A percentile compares a stretch with the other conserved stretches of the same genome.
phyloP scores from a whole-genome alignment of 208 protist genomes.

The Trypanosoma mega region DNA sequence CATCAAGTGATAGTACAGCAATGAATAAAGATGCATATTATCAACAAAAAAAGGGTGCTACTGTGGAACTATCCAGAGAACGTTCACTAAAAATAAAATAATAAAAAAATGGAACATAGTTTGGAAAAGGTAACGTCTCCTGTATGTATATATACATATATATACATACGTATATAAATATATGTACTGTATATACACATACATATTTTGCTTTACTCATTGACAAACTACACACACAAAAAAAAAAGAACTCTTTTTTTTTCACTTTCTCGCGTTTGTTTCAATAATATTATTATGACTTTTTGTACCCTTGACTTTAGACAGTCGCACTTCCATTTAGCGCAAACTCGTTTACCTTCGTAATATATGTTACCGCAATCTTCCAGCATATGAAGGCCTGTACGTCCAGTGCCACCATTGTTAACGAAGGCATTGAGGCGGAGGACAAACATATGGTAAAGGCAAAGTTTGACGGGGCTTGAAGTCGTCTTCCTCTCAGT shows the following conservation, averaged over 20 bases:
- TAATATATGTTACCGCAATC: background rate
- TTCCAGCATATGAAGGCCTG: background rate
- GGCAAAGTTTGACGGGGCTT: background rate
- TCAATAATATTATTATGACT: no score
- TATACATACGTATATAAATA: background rate
- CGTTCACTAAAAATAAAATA: no score
- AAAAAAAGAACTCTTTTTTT: conserved; percentile 6
- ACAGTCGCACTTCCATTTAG: no score
- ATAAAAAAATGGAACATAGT: background rate
- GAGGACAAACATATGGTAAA: background rate
- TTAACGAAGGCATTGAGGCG: background rate
- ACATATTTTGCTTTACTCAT: background rate
- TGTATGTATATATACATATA: background rate
- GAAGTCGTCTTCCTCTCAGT: background rate
- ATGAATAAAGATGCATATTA: no score
- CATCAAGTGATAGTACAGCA: no score
- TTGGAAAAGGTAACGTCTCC: background rate
- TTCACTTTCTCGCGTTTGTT: no score
- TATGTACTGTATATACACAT: no score
- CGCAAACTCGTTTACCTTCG: background rate
- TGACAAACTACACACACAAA: background rate
- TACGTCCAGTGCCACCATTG: background rate
- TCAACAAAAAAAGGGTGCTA: no score
- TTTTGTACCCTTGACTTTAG: no score
- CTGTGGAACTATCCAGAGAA: no score